A percentile compares a stretch with the other conserved stretches of the same genome.
These are phyloP conservation scores for Endogone sp. DNA, from an alignment of 192 early-diverging fungal species.

Conservation along the genomic window DNA sequence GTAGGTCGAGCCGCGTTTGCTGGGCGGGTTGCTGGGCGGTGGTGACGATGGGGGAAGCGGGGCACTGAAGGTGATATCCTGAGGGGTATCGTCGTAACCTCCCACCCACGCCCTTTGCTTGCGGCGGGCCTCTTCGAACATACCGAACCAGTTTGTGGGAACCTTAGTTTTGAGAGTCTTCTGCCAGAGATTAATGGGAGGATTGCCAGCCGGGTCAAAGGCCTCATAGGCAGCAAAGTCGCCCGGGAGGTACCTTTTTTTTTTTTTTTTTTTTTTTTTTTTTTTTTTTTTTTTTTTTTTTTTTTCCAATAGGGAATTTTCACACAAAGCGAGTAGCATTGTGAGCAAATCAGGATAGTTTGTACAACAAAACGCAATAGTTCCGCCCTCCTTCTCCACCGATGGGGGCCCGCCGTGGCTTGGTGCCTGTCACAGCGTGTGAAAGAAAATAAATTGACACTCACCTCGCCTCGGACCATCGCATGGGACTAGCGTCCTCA, in stretches of 20 bases:
- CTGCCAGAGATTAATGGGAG: constrained; percentile 31
- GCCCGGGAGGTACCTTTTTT: constrained; percentile 21
- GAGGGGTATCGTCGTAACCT: too few relatives aligned
- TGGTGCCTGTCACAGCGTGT: too few relatives aligned
- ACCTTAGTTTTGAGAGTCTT: constrained; percentile 18
- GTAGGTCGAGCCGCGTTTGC: too few relatives aligned
- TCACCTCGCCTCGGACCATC: constrained; percentile 33
- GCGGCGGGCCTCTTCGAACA: constrained; percentile 24
- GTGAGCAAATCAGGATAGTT: too few relatives aligned
- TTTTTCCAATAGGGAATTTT: background rate
- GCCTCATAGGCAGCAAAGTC: constrained; percentile 31
- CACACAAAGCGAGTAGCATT: too few relatives aligned
- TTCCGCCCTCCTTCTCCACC: too few relatives aligned
- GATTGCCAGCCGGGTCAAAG: constrained; percentile 32
- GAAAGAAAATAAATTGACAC: background rate
- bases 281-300: constrained; percentile 12
- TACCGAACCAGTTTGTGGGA: constrained; percentile 27
- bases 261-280: background rate
- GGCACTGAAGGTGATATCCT: too few relatives aligned
- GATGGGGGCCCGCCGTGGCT: too few relatives aligned
- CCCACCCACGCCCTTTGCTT: too few relatives aligned
- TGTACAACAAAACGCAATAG: too few relatives aligned
- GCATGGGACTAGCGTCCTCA: constrained; percentile 24
- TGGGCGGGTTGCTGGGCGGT: too few relatives aligned
- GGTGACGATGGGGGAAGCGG: too few relatives aligned